Conservation (phyloP, 2,329 filamentous ascomycete species). For the Pseudocercospora vitis region DNA sequence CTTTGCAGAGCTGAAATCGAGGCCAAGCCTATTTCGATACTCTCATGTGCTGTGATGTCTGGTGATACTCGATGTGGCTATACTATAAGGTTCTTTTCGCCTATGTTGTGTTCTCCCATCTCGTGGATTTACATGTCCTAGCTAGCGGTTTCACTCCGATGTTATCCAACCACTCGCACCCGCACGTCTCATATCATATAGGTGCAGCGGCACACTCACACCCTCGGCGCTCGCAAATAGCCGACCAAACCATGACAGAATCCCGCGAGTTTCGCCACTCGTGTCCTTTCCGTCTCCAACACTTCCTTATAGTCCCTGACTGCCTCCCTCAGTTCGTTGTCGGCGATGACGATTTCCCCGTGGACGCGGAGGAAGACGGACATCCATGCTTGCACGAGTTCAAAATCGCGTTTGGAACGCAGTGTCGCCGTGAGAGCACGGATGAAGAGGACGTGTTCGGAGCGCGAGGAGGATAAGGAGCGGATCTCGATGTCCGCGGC, state of each 20-base stretch:
- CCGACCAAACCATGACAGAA: constrained; percentile 16
- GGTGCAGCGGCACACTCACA: too few relatives aligned
- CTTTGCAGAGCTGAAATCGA: too few relatives aligned
- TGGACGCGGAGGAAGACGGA: constrained; percentile 85
- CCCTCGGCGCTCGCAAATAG: constrained; percentile 31
- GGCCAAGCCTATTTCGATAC: too few relatives aligned
- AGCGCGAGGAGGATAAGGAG: constrained; percentile 59
- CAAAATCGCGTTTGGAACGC: constrained; percentile 73
- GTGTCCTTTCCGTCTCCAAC: constrained; percentile 60
- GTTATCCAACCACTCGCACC: too few relatives aligned
- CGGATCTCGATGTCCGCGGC: constrained; percentile 89
- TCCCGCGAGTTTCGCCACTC: constrained; percentile 70
- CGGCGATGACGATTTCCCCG: constrained; percentile 56
- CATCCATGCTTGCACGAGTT: constrained; percentile 97
- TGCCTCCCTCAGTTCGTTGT: constrained; percentile 56
- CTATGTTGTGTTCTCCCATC: too few relatives aligned
- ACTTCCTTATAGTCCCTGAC: constrained; percentile 65
- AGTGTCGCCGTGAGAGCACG: constrained; percentile 73
- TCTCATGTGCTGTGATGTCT: too few relatives aligned
- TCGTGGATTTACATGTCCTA: too few relatives aligned
- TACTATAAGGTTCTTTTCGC: too few relatives aligned
- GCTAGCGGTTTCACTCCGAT: too few relatives aligned
- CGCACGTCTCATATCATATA: too few relatives aligned
- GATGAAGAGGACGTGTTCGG: constrained; percentile 77
- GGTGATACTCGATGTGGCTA: too few relatives aligned